Percentiles rank a stretch among this genome's conserved stretches.
phyloP scores from a whole-genome alignment of 2,329 filamentous ascomycete genomes.

The Scedosporium dehoogii region DNA sequence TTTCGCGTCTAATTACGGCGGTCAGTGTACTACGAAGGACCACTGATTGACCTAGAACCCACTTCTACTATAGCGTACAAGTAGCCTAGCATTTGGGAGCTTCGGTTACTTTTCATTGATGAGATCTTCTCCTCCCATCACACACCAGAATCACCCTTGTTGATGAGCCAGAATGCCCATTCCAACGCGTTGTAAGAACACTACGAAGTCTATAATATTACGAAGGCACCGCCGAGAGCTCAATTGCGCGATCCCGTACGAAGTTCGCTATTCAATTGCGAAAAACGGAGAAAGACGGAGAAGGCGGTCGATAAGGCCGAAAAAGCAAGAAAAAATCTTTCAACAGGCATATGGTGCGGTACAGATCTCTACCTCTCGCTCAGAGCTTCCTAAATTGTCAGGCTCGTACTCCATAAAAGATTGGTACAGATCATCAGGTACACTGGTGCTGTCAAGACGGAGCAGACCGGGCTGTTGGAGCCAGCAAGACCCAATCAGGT shows the following conservation, averaged over 20 bases:
- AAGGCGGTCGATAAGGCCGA: neutral
- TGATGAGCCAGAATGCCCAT: neutral
- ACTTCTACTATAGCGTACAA: neutral
- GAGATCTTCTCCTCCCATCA: neutral
- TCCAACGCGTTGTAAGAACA: neutral
- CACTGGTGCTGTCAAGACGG: neutral
- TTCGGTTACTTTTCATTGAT: neutral
- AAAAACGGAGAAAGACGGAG: neutral
- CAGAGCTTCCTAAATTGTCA: neutral
- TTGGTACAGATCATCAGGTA: neutral
- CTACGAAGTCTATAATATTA: neutral
- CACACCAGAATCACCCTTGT: neutral
- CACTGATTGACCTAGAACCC: neutral
- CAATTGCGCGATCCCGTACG: neutral
- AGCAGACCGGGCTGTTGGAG: neutral
- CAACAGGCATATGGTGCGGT: neutral
- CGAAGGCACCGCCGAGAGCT: neutral
- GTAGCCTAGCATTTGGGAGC: neutral
- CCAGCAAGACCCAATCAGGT: no score
- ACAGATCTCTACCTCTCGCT: neutral
- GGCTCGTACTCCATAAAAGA: neutral
- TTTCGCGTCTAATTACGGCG: neutral
- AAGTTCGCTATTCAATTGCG: neutral
- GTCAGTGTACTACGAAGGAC: neutral
- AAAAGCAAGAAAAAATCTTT: neutral